Evolutionary conservation across 2,329 filamentous ascomycete species (phyloP).

Genomic region (Phialophora tarda): DNA sequence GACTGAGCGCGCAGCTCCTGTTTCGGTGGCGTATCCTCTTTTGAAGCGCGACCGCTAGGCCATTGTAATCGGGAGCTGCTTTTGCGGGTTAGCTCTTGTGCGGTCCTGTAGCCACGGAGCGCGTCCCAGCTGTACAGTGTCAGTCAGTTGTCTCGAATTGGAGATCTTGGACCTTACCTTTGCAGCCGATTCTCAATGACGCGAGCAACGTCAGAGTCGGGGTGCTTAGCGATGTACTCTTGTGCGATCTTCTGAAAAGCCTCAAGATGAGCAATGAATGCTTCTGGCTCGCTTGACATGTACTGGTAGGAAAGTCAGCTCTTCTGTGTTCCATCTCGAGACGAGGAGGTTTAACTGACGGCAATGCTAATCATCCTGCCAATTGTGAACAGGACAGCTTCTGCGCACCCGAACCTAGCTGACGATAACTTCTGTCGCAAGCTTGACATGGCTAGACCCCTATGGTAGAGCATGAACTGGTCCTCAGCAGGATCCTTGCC

Average conservation of each 20-base stretch:
- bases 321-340: neutral
- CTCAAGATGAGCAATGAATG: slow-evolving; percentile 27
- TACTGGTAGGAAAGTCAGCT: slow-evolving; percentile 22
- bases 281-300: slow-evolving; percentile 30
- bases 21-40: neutral
- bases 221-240: slow-evolving; percentile 23
- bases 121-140: slow-evolving; percentile 24
- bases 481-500: slow-evolving; percentile 23
- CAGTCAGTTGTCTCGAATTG: neutral
- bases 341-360: slow-evolving; percentile 5
- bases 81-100: slow-evolving; percentile 12
- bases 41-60: neutral
- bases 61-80: neutral
- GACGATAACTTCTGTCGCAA: slow-evolving; percentile 17
- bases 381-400: slow-evolving; percentile 28
- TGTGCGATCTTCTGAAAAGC: slow-evolving; percentile 21
- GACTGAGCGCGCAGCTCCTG: slow-evolving; percentile 6
- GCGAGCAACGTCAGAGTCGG: slow-evolving; percentile 22
- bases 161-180: slow-evolving; percentile 7
- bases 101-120: slow-evolving; percentile 21
- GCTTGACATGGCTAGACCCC: slow-evolving; percentile 23
- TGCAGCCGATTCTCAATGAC: slow-evolving; percentile 24
- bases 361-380: slow-evolving; percentile 30
- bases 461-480: slow-evolving; percentile 27
- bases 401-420: neutral